Evolutionary conservation across 805 yeast genomes (phyloP).

Genomic region (Isabelozyma gotoi): DNA sequence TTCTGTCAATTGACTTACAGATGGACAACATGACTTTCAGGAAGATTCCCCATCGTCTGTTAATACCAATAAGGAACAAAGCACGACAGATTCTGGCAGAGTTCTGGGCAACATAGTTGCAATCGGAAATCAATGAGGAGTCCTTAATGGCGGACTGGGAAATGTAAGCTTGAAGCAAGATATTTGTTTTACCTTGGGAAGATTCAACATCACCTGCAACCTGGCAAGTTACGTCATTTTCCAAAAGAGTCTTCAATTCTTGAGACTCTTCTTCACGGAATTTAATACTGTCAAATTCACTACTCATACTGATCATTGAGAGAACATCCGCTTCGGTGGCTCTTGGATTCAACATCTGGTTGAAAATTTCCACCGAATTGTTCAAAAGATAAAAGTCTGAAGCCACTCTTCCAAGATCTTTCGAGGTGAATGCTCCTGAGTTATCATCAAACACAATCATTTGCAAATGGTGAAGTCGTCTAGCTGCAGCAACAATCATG

Average conservation of each 20-base stretch:
- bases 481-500: slow-evolving; percentile 78
- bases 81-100: slow-evolving; percentile 93
- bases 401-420: slow-evolving; percentile 91
- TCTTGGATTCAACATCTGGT: slow-evolving; percentile 74
- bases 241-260: slow-evolving; percentile 66
- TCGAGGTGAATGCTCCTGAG: slow-evolving; percentile 74
- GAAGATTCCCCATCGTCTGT: slow-evolving; percentile 88
- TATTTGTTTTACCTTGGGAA: slow-evolving; percentile 82
- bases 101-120: slow-evolving; percentile 93
- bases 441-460: slow-evolving; percentile 92
- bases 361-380: slow-evolving; percentile 86
- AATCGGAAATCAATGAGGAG: slow-evolving; percentile 81
- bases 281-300: slow-evolving; percentile 89
- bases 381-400: slow-evolving; percentile 88
- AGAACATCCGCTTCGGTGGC: slow-evolving; percentile 92
- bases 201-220: slow-evolving; percentile 74
- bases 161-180: slow-evolving; percentile 83
- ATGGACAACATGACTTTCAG: slow-evolving; percentile 72
- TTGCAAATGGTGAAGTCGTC: slow-evolving; percentile 79
- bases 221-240: slow-evolving; percentile 67
- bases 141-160: slow-evolving; percentile 73
- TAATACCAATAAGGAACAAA: slow-evolving; percentile 78
- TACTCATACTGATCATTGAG: slow-evolving; percentile 85
- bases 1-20: slow-evolving; percentile 81
- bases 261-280: slow-evolving; percentile 82